Percentiles rank a stretch among this genome's conserved stretches.
phyloP scores from a whole-genome alignment of 495 filamentous ascomycete genomes.

The Aspergillus kassunensis region DNA sequence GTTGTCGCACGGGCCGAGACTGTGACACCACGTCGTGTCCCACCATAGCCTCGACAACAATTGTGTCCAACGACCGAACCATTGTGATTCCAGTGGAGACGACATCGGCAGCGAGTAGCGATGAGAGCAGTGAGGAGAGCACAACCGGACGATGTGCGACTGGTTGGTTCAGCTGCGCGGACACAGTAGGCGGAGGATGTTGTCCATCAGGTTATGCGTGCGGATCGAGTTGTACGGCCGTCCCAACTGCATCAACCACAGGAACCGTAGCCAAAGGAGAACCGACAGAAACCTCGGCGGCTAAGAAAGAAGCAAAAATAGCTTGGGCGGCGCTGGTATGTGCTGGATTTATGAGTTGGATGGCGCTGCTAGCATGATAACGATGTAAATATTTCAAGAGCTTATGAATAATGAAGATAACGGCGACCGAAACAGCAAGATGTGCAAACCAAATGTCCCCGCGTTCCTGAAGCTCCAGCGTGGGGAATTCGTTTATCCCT shows the following conservation, averaged over 20 bases:
- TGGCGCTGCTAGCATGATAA: slow-evolving; percentile 12
- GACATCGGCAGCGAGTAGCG: slow-evolving; percentile 28
- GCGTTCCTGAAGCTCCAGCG: slow-evolving; percentile 6
- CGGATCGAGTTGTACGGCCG: slow-evolving; percentile 66
- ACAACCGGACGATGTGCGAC: slow-evolving; percentile 58
- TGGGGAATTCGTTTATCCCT: slow-evolving; percentile 10
- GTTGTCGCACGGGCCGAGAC: slow-evolving; percentile 77
- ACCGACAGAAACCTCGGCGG: slow-evolving; percentile 21
- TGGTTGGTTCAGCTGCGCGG: slow-evolving; percentile 76
- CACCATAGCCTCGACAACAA: slow-evolving; percentile 51
- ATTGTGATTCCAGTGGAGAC: slow-evolving; percentile 58
- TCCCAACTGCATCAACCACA: slow-evolving; percentile 42
- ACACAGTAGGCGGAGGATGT: slow-evolving; percentile 64
- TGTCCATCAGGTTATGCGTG: slow-evolving; percentile 74
- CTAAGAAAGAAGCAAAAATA: slow-evolving; percentile 1
- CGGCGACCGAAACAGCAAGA: neutral
- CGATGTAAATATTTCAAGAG: neutral
- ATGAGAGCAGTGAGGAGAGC: slow-evolving; percentile 13
- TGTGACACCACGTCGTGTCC: slow-evolving; percentile 74
- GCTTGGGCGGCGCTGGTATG: slow-evolving; percentile 8
- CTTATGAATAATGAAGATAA: neutral
- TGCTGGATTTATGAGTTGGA: slow-evolving; percentile 13
- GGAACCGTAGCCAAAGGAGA: slow-evolving; percentile 57
- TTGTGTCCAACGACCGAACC: slow-evolving; percentile 60
- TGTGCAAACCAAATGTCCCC: too few relatives aligned